Evolutionary conservation across 2,329 filamentous ascomycete genomes (phyloP), one percentile per base, ranked within the genome.

Genomic region (Alternaria alternata): DNA sequence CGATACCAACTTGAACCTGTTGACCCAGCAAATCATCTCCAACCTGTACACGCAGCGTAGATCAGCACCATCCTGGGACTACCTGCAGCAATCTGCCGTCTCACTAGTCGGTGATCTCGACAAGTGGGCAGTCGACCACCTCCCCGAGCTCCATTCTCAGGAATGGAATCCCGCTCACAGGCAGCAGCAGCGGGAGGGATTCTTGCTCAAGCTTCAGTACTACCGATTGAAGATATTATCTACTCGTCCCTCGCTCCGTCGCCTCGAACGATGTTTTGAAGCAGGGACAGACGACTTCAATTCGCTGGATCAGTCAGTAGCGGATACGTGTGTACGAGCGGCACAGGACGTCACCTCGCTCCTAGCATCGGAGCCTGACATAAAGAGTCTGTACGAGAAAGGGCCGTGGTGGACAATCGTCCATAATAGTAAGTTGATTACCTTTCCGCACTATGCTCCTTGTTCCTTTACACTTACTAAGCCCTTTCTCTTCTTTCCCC

Each of bases 381-480:
- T 52, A 2, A 26, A 20, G 4, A 28, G 39, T 16, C n/a, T 69
- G 1, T 68, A 69, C 28, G 46, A 61, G 24, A 56, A 48, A 20
- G 67, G 65, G 8, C 78, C 78, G 9, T 80, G 78, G 78, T 80
- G 77, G 76, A 74, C 65, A 30, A 63, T 78, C 3, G 59, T 79
- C n/a, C 67, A 69, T 22, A 66, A 67, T 12, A 61, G 63, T 65
- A 24, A 5, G 22, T 22, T 22, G 20, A 3, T 20, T 20, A 20
- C 20, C 20, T 20, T 20, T 20, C 3, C 20, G 20, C 20, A 20
- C 20, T 20, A 20, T 20, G 20, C 20, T 20, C 20, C 20, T 20
- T 20, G 20, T 3, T 20, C 20, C 20, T 20, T 20, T 20, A 20
- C 20, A 20, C 20, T 20, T 22, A 22, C 20, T 22, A 22, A 22